phyloP scores from a whole-genome alignment of 192 early-diverging fungal species.

The Paraglomus occultum region DNA sequence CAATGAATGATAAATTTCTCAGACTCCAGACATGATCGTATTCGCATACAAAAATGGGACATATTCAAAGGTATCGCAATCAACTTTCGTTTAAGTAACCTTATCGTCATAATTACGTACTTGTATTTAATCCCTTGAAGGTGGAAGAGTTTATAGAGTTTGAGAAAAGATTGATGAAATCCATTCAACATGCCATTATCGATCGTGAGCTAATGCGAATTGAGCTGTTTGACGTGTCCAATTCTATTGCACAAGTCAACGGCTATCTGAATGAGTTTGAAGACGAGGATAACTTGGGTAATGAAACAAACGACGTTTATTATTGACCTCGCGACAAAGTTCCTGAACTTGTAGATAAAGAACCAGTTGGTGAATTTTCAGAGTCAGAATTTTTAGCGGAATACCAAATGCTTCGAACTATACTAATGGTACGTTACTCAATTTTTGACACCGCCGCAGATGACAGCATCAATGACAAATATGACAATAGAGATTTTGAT shows the following conservation, averaged over 20 bases:
- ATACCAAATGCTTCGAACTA: no score
- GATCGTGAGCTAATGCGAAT: constrained; percentile 64
- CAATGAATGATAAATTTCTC: neutral
- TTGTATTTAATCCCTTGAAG: constrained; percentile 35
- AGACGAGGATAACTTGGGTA: constrained; percentile 31
- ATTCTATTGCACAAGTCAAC: constrained; percentile 47
- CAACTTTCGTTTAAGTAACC: neutral
- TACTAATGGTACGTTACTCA: no score
- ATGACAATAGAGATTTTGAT: constrained; percentile 73
- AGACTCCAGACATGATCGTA: constrained; percentile 86
- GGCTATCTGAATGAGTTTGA: constrained; percentile 58
- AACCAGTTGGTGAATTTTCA: no score
- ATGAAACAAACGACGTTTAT: no score
- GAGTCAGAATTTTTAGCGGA: no score
- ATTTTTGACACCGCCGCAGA: no score
- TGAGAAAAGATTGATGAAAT: constrained; percentile 63
- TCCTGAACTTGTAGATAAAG: no score
- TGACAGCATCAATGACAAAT: neutral
- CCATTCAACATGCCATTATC: constrained; percentile 71
- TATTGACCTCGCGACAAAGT: no score
- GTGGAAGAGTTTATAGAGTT: constrained; percentile 88
- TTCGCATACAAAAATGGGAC: constrained; percentile 81
- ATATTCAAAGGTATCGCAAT: constrained; percentile 70
- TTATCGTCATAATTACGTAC: neutral
- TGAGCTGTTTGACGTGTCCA: constrained; percentile 53